A percentile compares a stretch with the other conserved stretches of the same genome.
Evolutionary conservation across 2,329 filamentous ascomycete species (phyloP).

Genomic region (Scedosporium boydii): DNA sequence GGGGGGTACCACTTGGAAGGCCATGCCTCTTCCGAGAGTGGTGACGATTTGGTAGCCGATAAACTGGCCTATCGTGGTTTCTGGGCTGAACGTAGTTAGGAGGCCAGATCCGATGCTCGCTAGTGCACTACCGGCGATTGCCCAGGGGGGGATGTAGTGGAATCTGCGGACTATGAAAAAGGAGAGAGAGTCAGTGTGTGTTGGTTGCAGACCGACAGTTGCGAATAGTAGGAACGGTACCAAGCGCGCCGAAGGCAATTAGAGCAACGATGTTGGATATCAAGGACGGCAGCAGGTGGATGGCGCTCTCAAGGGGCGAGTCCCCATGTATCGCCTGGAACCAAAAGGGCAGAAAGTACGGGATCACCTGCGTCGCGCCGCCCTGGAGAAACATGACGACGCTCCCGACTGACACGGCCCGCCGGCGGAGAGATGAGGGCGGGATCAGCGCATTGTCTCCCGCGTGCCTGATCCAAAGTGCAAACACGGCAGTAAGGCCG

Average conservation of each 20-base stretch:
- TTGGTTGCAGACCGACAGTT: no score
- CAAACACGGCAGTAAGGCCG: conserved; percentile 19
- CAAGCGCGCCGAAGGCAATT: conserved; percentile 3
- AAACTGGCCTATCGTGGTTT: conserved; percentile 26
- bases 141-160: conserved; percentile 35
- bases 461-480: conserved; percentile 20
- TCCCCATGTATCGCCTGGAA: conserved; percentile 34
- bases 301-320: conserved; percentile 15
- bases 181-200: background rate
- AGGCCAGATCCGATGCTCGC: conserved; percentile 29
- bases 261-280: conserved; percentile 10
- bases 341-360: conserved; percentile 34
- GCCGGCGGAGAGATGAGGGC: conserved; percentile 26
- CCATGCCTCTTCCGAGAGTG: conserved; percentile 30
- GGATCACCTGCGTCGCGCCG: conserved; percentile 18
- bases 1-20: conserved; percentile 23
- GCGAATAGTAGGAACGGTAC: no score
- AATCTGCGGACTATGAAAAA: conserved; percentile 21
- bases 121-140: conserved; percentile 25
- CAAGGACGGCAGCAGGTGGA: conserved; percentile 16
- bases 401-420: conserved; percentile 23
- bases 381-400: conserved; percentile 26
- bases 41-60: conserved; percentile 34
- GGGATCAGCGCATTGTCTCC: conserved; percentile 29
- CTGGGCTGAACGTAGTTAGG: conserved; percentile 27